Percentiles rank a stretch among this genome's conserved stretches.
phyloP scores from a whole-genome alignment of 805 yeast species.

The Barnettozyma pratensis region DNA sequence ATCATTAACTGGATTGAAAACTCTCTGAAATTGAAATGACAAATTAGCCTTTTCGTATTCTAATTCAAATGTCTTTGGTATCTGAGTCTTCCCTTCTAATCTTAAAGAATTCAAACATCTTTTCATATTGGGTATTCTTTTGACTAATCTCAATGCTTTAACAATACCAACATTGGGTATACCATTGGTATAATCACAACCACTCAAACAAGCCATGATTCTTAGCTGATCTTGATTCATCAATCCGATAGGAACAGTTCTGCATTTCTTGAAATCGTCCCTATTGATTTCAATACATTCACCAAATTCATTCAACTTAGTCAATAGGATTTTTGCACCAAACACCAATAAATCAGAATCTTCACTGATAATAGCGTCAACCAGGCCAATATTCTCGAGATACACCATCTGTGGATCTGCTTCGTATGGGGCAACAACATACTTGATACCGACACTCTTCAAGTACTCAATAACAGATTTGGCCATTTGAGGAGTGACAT shows the following conservation, averaged over 20 bases:
- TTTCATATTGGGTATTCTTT: slow-evolving; percentile 45
- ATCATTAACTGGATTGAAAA: slow-evolving; percentile 59
- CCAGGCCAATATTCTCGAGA: slow-evolving; percentile 66
- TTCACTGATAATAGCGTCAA: slow-evolving; percentile 85
- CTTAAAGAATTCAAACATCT: slow-evolving; percentile 50
- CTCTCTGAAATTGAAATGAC: slow-evolving; percentile 83
- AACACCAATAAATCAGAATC: slow-evolving; percentile 90
- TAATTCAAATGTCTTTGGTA: slow-evolving; percentile 53
- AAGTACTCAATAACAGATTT: slow-evolving; percentile 74
- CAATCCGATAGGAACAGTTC: slow-evolving; percentile 43
- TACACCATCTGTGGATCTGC: slow-evolving; percentile 97
- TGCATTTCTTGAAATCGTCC: slow-evolving; percentile 46
- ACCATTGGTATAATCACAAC: slow-evolving; percentile 94
- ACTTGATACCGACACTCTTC: slow-evolving; percentile 50
- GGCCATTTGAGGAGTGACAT: slow-evolving; percentile 89
- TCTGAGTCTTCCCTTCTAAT: slow-evolving; percentile 51
- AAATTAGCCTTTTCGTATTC: slow-evolving; percentile 64
- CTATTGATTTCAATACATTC: slow-evolving; percentile 66
- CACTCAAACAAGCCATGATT: slow-evolving; percentile 81
- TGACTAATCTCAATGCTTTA: slow-evolving; percentile 62
- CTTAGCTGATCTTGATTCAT: slow-evolving; percentile 57
- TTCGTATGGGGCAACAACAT: slow-evolving; percentile 94
- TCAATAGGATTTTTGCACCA: slow-evolving; percentile 72
- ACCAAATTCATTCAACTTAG: slow-evolving; percentile 72
- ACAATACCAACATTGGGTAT: slow-evolving; percentile 74